Conservation (phyloP, 805 yeast species). For the Saccharomycopsis sp. region DNA sequence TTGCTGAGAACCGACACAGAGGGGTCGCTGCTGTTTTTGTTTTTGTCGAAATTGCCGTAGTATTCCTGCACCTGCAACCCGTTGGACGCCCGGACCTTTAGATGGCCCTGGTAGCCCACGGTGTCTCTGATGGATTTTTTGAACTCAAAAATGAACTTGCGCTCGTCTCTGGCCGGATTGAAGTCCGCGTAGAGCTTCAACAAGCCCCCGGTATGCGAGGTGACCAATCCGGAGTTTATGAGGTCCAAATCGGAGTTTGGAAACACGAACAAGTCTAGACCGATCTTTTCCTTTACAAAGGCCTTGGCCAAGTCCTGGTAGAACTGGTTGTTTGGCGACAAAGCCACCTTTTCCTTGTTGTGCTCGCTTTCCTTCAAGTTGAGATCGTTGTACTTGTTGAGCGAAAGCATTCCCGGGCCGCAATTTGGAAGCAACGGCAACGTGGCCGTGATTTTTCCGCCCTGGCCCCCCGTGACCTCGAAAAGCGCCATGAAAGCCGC, state of each 20-base stretch:
- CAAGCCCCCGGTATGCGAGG: slow-evolving; percentile 64
- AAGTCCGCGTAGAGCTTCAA: slow-evolving; percentile 62
- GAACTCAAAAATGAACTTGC: slow-evolving; percentile 54
- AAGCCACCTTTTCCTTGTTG: slow-evolving; percentile 42
- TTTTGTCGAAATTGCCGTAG: slow-evolving; percentile 50
- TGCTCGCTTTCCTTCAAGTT: slow-evolving; percentile 19
- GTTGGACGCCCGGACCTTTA: slow-evolving; percentile 80
- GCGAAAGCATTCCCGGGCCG: slow-evolving; percentile 83
- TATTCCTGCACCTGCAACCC: slow-evolving; percentile 79
- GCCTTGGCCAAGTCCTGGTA: slow-evolving; percentile 55
- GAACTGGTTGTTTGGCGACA: slow-evolving; percentile 53
- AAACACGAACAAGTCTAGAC: slow-evolving; percentile 70
- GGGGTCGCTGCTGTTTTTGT: slow-evolving; percentile 39
- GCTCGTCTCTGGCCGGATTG: slow-evolving; percentile 61
- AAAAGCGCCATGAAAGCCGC: slow-evolving; percentile 59
- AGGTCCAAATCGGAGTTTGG: slow-evolving; percentile 62
- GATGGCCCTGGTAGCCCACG: slow-evolving; percentile 70
- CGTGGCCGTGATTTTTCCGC: slow-evolving; percentile 74
- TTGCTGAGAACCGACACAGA: slow-evolving; percentile 56
- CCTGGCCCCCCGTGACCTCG: slow-evolving; percentile 46
- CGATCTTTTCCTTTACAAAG: slow-evolving; percentile 52
- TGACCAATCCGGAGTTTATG: slow-evolving; percentile 61
- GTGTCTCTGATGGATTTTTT: slow-evolving; percentile 43
- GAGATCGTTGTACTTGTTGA: slow-evolving; percentile 34
- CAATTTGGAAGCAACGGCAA: slow-evolving; percentile 66